Percentiles rank a stretch among this genome's conserved stretches.
phyloP scores from a whole-genome alignment of 179 eudicot genomes.

The Beta macrorhiza region DNA sequence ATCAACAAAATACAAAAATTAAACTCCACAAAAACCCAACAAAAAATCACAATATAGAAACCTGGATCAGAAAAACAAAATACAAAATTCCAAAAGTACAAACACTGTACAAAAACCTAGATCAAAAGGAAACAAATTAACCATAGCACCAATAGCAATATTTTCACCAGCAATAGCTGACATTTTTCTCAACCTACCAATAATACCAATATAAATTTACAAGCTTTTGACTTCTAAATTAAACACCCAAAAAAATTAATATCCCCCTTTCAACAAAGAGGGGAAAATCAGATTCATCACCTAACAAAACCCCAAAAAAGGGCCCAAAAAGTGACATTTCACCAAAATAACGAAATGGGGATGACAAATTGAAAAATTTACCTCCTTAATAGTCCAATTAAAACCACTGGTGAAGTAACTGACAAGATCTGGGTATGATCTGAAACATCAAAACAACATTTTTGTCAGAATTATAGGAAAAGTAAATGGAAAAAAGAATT shows the following conservation, averaged over 20 bases:
- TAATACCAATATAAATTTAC: conserved; percentile 10
- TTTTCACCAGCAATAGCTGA: neutral
- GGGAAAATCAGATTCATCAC: neutral
- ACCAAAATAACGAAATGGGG: conserved; percentile 13
- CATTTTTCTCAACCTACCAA: neutral
- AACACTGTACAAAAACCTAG: neutral
- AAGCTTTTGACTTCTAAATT: conserved; percentile 21
- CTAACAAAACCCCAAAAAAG: conserved; percentile 6
- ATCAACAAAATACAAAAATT: neutral
- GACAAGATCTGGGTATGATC: conserved; percentile 47
- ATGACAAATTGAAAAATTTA: conserved; percentile 13
- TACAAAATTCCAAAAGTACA: neutral
- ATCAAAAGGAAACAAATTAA: conserved; percentile 20
- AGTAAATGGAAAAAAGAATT: neutral
- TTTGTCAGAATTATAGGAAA: conserved; percentile 17
- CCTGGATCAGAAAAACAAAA: conserved; percentile 10
- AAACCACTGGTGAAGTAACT: conserved; percentile 22
- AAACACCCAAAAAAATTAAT: conserved; percentile 7
- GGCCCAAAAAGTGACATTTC: conserved; percentile 16
- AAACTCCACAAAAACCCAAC: neutral
- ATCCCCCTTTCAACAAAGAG: conserved; percentile 10
- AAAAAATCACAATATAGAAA: conserved; percentile 8
- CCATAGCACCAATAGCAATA: neutral
- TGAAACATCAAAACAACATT: conserved; percentile 36
- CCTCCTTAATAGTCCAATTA: conserved; percentile 21